phyloP scores from a whole-genome alignment of 2,329 filamentous ascomycete species.

The Catunica adiposa region DNA sequence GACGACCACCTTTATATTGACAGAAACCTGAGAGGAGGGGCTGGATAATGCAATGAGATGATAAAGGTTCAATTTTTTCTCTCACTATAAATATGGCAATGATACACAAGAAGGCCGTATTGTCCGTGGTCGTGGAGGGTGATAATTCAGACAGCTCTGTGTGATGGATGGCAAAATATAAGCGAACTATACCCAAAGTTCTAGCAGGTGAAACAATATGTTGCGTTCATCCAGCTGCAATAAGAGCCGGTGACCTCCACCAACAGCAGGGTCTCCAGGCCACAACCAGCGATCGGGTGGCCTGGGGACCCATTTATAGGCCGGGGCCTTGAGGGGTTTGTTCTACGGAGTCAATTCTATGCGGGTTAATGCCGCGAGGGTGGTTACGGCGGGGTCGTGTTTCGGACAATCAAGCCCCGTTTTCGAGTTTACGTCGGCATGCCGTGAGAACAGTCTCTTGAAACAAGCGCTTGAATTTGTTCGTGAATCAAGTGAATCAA shows the following conservation, averaged over 20 bases:
- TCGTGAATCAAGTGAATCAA: too few species aligned
- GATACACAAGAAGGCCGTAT: not conserved
- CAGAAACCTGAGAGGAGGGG: not conserved
- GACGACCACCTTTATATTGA: not conserved
- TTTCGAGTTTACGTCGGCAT: too few species aligned
- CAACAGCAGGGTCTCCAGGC: not conserved
- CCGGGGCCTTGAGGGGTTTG: too few species aligned
- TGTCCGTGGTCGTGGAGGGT: not conserved
- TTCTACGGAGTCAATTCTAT: too few species aligned
- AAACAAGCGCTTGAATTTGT: too few species aligned
- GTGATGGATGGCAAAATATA: not conserved
- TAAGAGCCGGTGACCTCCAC: not conserved
- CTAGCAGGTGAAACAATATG: not conserved
- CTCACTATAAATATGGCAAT: too few species aligned
- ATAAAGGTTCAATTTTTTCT: not conserved
- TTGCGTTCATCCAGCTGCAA: not conserved
- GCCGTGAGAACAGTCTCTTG: too few species aligned
- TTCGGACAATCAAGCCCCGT: too few species aligned
- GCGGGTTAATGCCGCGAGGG: too few species aligned
- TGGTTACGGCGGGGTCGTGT: too few species aligned
- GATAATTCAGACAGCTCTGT: not conserved
- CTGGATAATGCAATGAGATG: not conserved
- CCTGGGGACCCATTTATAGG: too few species aligned
- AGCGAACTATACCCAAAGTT: not conserved
- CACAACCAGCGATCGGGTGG: too few species aligned